A percentile compares a stretch with the other conserved stretches of the same genome.
Evolutionary conservation across 2,329 filamentous ascomycete species (phyloP).

Genomic region (Verticillium klebahnii): DNA sequence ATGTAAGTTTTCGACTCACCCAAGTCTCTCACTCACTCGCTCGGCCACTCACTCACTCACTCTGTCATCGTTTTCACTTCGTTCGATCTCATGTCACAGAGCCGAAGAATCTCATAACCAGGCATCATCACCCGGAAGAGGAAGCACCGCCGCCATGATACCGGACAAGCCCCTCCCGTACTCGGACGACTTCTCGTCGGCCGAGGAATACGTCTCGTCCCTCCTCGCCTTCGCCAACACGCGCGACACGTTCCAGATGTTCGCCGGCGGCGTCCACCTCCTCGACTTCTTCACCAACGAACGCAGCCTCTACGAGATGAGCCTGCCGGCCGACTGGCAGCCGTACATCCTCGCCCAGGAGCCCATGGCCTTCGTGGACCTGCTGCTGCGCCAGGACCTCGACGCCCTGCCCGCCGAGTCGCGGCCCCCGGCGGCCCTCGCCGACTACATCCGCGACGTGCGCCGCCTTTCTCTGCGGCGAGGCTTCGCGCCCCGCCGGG

Average conservation of each 20-base stretch:
- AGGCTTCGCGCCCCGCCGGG: slow-evolving; percentile 43
- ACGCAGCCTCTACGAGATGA: slow-evolving; percentile 73
- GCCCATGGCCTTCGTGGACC: slow-evolving; percentile 71
- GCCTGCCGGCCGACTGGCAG: slow-evolving; percentile 78
- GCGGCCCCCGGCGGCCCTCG: slow-evolving; percentile 49
- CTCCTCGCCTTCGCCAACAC: slow-evolving; percentile 72
- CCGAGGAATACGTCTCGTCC: slow-evolving; percentile 74
- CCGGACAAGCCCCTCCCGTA: slow-evolving; percentile 61
- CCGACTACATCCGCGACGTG: slow-evolving; percentile 69
- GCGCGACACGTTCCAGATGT: slow-evolving; percentile 72
- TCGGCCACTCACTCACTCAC: slow-evolving; percentile 2
- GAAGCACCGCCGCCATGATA: slow-evolving; percentile 30
- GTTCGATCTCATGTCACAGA: no score
- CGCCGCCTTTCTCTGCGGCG: slow-evolving; percentile 64
- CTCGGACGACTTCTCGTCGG: slow-evolving; percentile 61
- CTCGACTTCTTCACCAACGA: slow-evolving; percentile 90
- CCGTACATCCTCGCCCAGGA: slow-evolving; percentile 67
- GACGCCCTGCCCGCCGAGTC: slow-evolving; percentile 24
- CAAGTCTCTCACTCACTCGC: slow-evolving; percentile 1
- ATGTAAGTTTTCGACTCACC: background rate
- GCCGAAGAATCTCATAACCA: no score
- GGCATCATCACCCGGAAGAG: background rate
- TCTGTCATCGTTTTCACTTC: background rate
- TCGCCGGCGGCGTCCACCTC: slow-evolving; percentile 97
- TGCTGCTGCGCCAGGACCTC: slow-evolving; percentile 76